Conservation (phyloP, 768 basidiomycete species). For the Fistulinella prunicolor region DNA sequence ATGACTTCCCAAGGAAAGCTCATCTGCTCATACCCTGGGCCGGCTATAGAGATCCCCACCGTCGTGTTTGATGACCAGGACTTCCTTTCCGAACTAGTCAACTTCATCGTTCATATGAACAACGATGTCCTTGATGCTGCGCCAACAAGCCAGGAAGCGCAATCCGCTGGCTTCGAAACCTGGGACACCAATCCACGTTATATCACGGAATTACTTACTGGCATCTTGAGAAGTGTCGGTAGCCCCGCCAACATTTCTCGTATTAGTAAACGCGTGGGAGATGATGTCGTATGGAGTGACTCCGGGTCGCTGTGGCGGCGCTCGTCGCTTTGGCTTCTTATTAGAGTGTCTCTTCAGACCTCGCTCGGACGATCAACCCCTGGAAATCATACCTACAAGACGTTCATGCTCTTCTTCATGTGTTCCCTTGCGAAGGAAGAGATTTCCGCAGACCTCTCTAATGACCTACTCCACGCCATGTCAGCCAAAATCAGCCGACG, state of each 20-base stretch:
- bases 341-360: neutral
- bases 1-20: conserved; percentile 40
- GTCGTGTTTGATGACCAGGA: conserved; percentile 22
- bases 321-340: neutral
- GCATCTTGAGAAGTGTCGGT: neutral
- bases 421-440: neutral
- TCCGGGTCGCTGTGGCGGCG: conserved; percentile 22
- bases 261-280: conserved; percentile 3
- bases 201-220: neutral
- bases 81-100: conserved; percentile 35
- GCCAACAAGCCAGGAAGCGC: conserved; percentile 4
- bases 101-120: conserved; percentile 19
- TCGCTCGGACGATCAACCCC: neutral
- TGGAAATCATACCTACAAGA: neutral
- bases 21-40: conserved; percentile 40
- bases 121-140: neutral
- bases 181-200: conserved; percentile 2
- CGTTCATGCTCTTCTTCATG: neutral
- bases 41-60: conserved; percentile 37
- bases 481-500: neutral
- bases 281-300: conserved; percentile 6
- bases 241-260: conserved; percentile 8
- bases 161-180: conserved; percentile 5
- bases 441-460: neutral
- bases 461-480: neutral